Conservation (phyloP, 495 filamentous ascomycete genomes). For the Podospora sp. region DNA sequence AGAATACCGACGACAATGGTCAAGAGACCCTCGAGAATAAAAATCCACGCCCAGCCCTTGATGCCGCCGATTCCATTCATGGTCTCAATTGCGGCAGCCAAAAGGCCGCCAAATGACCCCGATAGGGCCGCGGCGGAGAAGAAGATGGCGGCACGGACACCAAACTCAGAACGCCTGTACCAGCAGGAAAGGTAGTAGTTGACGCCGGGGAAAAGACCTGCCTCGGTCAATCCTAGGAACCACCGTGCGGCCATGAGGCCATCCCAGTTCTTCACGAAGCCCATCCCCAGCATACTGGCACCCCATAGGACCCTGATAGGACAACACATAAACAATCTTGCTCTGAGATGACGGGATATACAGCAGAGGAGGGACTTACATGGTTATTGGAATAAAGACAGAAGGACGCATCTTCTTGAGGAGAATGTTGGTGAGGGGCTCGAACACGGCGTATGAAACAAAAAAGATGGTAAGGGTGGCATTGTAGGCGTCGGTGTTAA, state of each 20-base stretch:
- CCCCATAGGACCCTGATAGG: conserved; percentile 62
- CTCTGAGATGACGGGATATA: background rate
- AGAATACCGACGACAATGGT: conserved; percentile 73
- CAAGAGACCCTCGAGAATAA: conserved; percentile 74
- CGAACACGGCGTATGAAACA: conserved; percentile 84
- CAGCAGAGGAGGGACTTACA: conserved; percentile 56
- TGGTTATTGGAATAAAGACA: conserved; percentile 65
- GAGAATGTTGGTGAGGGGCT: conserved; percentile 85
- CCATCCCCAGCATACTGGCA: conserved; percentile 81
- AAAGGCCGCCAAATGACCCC: conserved; percentile 82
- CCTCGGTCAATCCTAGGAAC: conserved; percentile 84
- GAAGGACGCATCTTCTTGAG: conserved; percentile 70
- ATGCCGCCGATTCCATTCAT: conserved; percentile 72
- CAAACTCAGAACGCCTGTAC: conserved; percentile 83
- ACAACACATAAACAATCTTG: conserved; percentile 21
- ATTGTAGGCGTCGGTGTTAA: conserved; percentile 68
- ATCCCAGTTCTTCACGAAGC: conserved; percentile 73
- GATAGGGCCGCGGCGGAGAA: conserved; percentile 85
- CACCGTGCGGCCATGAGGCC: conserved; percentile 82
- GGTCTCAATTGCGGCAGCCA: conserved; percentile 74
- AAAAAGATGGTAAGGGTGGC: conserved; percentile 84
- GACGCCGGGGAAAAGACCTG: conserved; percentile 83
- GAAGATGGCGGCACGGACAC: conserved; percentile 75
- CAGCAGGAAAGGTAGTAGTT: conserved; percentile 87
- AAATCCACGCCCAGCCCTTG: conserved; percentile 84